phyloP scores from a whole-genome alignment of 345 rosid genomes.

The Eucalyptus virginea region DNA sequence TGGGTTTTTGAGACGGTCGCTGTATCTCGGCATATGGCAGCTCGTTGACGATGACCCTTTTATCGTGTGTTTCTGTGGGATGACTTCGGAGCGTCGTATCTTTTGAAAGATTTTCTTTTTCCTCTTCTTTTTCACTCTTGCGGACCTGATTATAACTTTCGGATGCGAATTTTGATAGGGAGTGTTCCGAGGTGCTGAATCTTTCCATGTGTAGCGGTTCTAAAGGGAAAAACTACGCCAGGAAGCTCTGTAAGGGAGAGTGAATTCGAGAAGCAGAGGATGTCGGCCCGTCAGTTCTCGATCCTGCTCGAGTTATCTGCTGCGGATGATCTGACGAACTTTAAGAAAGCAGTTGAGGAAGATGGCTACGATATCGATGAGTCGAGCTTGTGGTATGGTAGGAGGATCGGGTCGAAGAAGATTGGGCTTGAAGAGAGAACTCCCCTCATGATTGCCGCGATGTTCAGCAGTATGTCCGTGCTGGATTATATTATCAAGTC shows the following conservation, averaged over 20 bases:
- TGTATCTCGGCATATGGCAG: neutral
- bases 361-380: conserved; percentile 44
- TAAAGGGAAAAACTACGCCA: neutral
- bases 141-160: neutral
- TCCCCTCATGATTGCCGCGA: conserved; percentile 82
- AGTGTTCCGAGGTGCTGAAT: neutral
- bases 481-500: conserved; percentile 35
- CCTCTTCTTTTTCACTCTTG: neutral
- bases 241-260: neutral
- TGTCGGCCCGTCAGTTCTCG: conserved; percentile 11
- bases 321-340: conserved; percentile 51
- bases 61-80: neutral
- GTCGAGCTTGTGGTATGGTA: conserved; percentile 67
- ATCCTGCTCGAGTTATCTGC: conserved; percentile 64
- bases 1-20: neutral
- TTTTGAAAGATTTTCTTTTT: neutral
- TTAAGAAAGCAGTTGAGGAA: conserved; percentile 40
- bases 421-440: conserved; percentile 76
- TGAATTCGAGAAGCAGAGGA: neutral
- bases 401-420: conserved; percentile 44
- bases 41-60: neutral
- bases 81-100: neutral
- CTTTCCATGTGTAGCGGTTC: conserved; percentile 32
- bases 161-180: neutral
- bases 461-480: conserved; percentile 71